Conservation (phyloP, 495 filamentous ascomycete genomes). For the Trichoderma erinaceum region DNA sequence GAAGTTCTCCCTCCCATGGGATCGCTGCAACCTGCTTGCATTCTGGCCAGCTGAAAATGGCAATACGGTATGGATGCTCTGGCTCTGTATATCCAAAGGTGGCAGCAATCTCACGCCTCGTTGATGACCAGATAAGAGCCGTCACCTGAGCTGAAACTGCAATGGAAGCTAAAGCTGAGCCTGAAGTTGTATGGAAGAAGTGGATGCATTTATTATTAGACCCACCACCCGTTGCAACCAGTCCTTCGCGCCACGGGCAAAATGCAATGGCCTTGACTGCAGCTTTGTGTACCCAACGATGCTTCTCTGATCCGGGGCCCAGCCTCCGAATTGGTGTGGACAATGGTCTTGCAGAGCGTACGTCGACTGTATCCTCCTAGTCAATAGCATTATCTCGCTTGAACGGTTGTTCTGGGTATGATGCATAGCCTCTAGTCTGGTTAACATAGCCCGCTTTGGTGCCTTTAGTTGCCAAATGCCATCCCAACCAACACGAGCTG, state of each 20-base stretch:
- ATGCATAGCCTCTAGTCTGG: neutral
- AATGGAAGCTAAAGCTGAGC: conserved; percentile 81
- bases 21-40: conserved; percentile 84
- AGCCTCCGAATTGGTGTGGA: neutral
- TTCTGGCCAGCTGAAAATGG: conserved; percentile 92
- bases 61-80: conserved; percentile 84
- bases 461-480: neutral
- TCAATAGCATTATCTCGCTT: conserved; percentile 22
- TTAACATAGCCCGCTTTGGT: neutral
- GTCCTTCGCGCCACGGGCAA: conserved; percentile 84
- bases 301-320: conserved; percentile 52
- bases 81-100: conserved; percentile 96
- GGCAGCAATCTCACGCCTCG: conserved; percentile 78
- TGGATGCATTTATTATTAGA: conserved; percentile 93
- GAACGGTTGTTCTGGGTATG: neutral
- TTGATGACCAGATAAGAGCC: conserved; percentile 82
- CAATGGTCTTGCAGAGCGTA: neutral
- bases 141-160: conserved; percentile 92
- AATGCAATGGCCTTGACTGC: conserved; percentile 97
- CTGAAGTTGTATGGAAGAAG: conserved; percentile 85
- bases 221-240: conserved; percentile 88
- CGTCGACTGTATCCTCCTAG: neutral
- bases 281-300: conserved; percentile 72
- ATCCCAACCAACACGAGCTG: neutral
- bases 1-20: conserved; percentile 78